phyloP scores from a whole-genome alignment of 371 early-diverging fungal genomes.

The Mucor racemosus region DNA sequence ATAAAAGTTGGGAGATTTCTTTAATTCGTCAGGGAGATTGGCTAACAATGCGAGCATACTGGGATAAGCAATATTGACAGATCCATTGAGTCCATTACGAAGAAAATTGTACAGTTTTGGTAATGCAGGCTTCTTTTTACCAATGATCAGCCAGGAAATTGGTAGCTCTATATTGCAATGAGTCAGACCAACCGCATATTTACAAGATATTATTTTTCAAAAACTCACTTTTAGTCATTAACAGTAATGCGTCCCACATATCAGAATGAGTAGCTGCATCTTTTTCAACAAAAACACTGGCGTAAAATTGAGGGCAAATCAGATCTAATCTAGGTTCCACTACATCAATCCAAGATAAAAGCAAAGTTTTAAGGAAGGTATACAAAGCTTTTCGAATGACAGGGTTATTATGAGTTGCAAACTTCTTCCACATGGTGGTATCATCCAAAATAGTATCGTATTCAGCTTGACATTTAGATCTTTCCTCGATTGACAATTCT shows the following conservation, averaged over 20 bases:
- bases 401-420: conserved; percentile 45
- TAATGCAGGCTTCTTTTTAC: conserved; percentile 68
- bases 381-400: conserved; percentile 61
- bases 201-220: too few relatives aligned
- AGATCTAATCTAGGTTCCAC: conserved; percentile 49
- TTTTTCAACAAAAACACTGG: conserved; percentile 59
- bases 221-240: conserved; percentile 67
- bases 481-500: conserved; percentile 41
- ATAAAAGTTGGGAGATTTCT: conserved; percentile 52
- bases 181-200: background rate
- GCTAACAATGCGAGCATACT: conserved; percentile 72
- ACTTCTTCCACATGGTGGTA: conserved; percentile 52
- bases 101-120: conserved; percentile 70
- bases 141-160: conserved; percentile 66
- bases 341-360: conserved; percentile 43
- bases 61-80: conserved; percentile 66
- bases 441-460: conserved; percentile 58
- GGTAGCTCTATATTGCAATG: conserved; percentile 56
- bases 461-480: conserved; percentile 39
- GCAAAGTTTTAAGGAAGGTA: conserved; percentile 41
- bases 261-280: conserved; percentile 57
- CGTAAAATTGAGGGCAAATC: conserved; percentile 59
- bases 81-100: conserved; percentile 69
- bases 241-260: conserved; percentile 67
- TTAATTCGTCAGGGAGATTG: conserved; percentile 58